Evolutionary conservation across 768 basidiomycete genomes (phyloP).

Genomic region (Asterophora lycoperdoides): DNA sequence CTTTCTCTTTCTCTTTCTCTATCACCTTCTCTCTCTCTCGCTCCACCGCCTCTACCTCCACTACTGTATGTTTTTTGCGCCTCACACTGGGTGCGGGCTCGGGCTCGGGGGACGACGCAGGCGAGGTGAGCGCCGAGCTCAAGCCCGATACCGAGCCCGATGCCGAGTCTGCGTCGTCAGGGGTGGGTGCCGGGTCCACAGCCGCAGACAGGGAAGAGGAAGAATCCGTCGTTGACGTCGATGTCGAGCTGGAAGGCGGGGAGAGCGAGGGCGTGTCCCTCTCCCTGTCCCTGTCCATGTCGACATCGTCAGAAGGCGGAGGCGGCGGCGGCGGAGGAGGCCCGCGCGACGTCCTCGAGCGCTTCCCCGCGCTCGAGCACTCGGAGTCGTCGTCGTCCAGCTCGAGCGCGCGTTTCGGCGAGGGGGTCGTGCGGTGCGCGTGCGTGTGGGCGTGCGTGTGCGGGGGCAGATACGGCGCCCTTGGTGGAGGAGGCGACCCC

Average conservation of each 20-base stretch:
- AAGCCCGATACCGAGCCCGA: neutral
- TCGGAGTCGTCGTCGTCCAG: conserved; percentile 21
- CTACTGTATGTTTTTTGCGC: too few relatives aligned
- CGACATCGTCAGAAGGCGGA: neutral
- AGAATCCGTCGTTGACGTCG: neutral
- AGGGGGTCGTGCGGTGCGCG: conserved; percentile 27
- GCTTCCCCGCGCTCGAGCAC: conserved; percentile 17
- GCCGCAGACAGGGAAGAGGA: too few relatives aligned
- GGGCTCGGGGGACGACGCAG: conserved; percentile 12
- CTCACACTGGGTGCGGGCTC: too few relatives aligned
- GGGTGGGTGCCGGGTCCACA: too few relatives aligned
- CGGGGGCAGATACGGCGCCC: too few relatives aligned
- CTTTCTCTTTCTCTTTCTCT: conserved; percentile 1
- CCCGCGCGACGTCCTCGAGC: conserved; percentile 6
- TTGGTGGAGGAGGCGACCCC: conserved; percentile 8
- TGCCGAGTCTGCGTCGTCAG: neutral
- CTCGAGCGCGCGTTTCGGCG: conserved; percentile 33
- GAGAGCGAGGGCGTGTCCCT: conserved; percentile 21
- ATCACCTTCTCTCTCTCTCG: too few relatives aligned
- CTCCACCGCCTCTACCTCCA: too few relatives aligned
- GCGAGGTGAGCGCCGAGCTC: neutral
- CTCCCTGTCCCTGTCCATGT: conserved; percentile 16
- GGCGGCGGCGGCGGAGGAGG: too few relatives aligned
- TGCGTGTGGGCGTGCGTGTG: neutral
- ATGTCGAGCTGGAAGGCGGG: conserved; percentile 16